phyloP scores from a whole-genome alignment of 78 protist species.

The Bigelowiella natans region DNA sequence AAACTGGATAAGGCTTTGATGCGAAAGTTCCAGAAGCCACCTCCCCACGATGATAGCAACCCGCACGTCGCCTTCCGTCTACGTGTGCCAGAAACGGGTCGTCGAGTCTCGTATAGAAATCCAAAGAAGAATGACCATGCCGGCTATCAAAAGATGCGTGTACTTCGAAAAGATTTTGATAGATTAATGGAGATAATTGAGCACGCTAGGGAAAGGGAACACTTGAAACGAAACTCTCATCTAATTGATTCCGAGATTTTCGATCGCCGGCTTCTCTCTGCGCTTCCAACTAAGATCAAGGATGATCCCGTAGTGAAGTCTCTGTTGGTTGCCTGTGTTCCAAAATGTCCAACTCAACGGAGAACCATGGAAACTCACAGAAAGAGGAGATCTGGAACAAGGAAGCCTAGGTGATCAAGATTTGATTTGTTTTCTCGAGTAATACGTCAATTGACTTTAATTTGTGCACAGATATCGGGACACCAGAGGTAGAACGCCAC shows the following conservation, averaged over 20 bases:
- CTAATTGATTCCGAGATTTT: neutral
- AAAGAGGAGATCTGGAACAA: too few species aligned
- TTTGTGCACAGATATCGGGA: neutral
- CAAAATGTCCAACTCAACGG: neutral
- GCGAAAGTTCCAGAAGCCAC: neutral
- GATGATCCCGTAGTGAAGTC: neutral
- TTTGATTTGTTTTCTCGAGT: too few species aligned
- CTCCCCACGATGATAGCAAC: neutral
- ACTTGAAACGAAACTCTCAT: neutral
- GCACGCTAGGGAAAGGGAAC: neutral
- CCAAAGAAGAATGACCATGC: neutral
- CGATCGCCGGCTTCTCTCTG: neutral
- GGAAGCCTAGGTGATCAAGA: too few species aligned
- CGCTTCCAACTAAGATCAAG: neutral
- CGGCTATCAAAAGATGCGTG: neutral
- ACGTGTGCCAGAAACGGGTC: neutral
- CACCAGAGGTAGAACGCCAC: neutral
- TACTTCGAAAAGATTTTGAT: neutral
- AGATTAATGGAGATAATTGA: neutral
- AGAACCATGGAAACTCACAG: neutral
- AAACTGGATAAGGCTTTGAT: neutral
- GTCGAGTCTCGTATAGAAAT: neutral
- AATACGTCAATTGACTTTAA: too few species aligned
- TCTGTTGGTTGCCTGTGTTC: neutral
- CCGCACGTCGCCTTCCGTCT: slow-evolving; percentile 9